Conservation (phyloP, 495 filamentous ascomycete species). For the Neurospora sp. region DNA sequence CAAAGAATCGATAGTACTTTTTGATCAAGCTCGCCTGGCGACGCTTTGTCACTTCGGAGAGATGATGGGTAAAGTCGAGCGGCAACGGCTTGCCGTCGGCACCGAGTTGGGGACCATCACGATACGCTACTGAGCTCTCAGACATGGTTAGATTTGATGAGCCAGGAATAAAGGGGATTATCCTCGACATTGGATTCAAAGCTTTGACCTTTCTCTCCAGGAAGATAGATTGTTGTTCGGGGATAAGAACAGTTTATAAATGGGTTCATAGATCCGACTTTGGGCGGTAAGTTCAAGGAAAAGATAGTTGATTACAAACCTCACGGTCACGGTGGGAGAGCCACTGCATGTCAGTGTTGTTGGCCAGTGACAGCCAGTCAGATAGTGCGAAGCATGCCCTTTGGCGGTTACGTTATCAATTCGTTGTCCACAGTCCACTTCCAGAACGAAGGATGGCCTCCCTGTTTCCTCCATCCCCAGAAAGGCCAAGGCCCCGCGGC, state of each 20-base stretch:
- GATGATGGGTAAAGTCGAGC: slow-evolving; percentile 71
- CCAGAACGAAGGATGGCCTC: neutral
- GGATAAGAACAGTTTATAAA: neutral
- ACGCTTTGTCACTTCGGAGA: slow-evolving; percentile 54
- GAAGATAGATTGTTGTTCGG: neutral
- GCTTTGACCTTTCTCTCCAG: neutral
- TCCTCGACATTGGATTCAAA: neutral
- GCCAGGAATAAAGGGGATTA: neutral
- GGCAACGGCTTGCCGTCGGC: slow-evolving; percentile 36
- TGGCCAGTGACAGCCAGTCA: neutral
- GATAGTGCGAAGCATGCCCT: neutral
- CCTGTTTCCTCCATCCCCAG: neutral
- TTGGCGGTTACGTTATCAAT: neutral
- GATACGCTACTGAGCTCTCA: neutral
- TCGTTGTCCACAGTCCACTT: neutral
- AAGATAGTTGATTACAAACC: neutral
- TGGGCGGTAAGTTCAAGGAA: neutral
- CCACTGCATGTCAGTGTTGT: neutral
- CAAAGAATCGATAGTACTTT: slow-evolving; percentile 73
- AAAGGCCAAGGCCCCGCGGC: neutral
- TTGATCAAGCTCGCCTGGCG: slow-evolving; percentile 60
- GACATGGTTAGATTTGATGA: neutral
- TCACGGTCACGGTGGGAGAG: neutral
- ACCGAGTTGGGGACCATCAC: neutral
- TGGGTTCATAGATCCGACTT: neutral